phyloP scores from a whole-genome alignment of 768 basidiomycete genomes.

The Hirschioporus abietinus region DNA sequence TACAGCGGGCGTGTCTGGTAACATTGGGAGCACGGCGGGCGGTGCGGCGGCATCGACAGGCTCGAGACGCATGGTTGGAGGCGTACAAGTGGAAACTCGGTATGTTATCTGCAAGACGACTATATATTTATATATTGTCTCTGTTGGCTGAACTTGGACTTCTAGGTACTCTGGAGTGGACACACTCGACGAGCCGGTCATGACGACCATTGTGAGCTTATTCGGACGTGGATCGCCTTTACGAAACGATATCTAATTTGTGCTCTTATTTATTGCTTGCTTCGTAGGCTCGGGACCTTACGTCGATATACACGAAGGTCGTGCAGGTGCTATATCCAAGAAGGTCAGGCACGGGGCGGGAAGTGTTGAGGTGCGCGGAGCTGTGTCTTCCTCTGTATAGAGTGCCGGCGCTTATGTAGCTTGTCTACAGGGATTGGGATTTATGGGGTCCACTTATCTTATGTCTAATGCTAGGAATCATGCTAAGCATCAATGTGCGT shows the following conservation, averaged over 20 bases:
- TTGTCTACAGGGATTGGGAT: slow-evolving; percentile 80
- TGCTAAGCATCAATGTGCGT: slow-evolving; percentile 79
- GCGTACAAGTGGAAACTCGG: slow-evolving; percentile 86
- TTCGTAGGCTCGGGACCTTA: slow-evolving; percentile 76
- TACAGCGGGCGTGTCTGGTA: slow-evolving; percentile 54
- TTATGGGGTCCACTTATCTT: slow-evolving; percentile 93
- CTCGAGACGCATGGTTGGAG: slow-evolving; percentile 69
- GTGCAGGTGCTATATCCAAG: slow-evolving; percentile 90
- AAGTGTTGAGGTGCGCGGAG: slow-evolving; percentile 64
- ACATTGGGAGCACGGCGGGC: slow-evolving; percentile 53
- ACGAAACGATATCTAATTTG: slow-evolving; percentile 10
- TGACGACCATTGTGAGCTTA: slow-evolving; percentile 76
- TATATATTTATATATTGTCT: neutral
- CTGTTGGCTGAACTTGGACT: slow-evolving; percentile 4
- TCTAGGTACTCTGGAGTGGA: slow-evolving; percentile 73
- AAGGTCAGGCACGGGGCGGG: slow-evolving; percentile 61
- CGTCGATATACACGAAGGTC: slow-evolving; percentile 89
- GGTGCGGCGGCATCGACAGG: slow-evolving; percentile 24
- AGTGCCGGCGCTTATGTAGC: neutral
- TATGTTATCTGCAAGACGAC: slow-evolving; percentile 26
- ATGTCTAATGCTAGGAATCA: slow-evolving; percentile 72
- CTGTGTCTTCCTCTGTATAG: slow-evolving; percentile 2
- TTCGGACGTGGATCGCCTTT: neutral
- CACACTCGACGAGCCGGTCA: slow-evolving; percentile 90
- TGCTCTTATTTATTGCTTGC: slow-evolving; percentile 8